Evolutionary conservation across 1,284 basidiomycete species (phyloP).

Genomic region (Fistulinella cinereoalba): DNA sequence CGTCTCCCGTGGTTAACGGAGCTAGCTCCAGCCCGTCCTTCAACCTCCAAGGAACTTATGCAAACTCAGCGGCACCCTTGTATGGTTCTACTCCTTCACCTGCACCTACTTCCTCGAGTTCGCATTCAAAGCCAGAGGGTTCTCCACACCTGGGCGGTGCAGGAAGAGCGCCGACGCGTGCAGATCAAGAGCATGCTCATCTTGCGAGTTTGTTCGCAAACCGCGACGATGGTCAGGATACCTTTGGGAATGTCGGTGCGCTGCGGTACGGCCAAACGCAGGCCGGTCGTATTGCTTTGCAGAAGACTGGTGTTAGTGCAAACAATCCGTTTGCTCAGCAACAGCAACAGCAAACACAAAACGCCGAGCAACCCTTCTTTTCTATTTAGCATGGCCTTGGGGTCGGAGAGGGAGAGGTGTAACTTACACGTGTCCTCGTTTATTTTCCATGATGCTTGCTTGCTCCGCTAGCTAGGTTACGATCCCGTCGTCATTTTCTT

Average conservation of each 20-base stretch:
- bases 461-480: background rate
- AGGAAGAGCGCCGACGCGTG: constrained; percentile 33
- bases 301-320: constrained; percentile 54
- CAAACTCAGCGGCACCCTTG: constrained; percentile 37
- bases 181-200: constrained; percentile 65
- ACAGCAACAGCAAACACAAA: constrained; percentile 54
- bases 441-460: background rate
- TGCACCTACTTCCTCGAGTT: constrained; percentile 39
- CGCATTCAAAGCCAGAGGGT: constrained; percentile 27
- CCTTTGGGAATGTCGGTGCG: constrained; percentile 86
- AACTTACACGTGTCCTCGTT: background rate
- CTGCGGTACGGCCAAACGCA: constrained; percentile 73
- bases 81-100: constrained; percentile 37
- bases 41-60: constrained; percentile 65
- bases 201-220: constrained; percentile 82
- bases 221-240: constrained; percentile 86
- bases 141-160: constrained; percentile 21
- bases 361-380: constrained; percentile 81
- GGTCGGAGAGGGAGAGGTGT: background rate
- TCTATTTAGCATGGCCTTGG: constrained; percentile 47
- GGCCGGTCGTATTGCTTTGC: constrained; percentile 53
- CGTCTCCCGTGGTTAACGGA: constrained; percentile 35
- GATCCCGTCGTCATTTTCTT: background rate
- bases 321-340: constrained; percentile 79
- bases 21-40: constrained; percentile 41